phyloP scores from a whole-genome alignment of 2,329 filamentous ascomycete genomes.

The Trichoderma sp. region DNA sequence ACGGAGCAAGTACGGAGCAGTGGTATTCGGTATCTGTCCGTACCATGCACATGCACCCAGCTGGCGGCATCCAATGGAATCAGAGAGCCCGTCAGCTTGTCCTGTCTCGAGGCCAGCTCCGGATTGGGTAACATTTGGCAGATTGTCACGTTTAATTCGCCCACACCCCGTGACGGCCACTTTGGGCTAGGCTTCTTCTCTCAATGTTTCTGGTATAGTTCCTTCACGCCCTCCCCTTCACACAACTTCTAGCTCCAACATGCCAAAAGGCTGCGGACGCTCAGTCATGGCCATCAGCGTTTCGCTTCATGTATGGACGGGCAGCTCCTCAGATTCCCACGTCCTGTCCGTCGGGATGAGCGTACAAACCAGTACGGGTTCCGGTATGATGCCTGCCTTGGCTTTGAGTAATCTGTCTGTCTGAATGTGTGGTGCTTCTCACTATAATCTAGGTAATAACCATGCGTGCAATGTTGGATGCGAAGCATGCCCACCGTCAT shows the following conservation, averaged over 20 bases:
- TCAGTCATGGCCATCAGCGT: not conserved
- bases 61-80: not conserved
- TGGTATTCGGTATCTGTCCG: not conserved
- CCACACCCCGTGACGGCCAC: not conserved
- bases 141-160: not conserved
- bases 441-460: not conserved
- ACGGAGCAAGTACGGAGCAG: not conserved
- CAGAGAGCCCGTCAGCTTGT: not conserved
- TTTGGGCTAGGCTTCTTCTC: constrained; percentile 16
- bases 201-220: not conserved
- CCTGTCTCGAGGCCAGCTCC: not conserved
- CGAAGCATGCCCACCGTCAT: not conserved
- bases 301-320: not conserved
- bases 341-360: not conserved
- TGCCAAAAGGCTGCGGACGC: not conserved
- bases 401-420: not conserved
- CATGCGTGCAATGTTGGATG: not conserved
- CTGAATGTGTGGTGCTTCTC: not conserved
- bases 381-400: not conserved
- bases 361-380: not conserved
- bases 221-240: not conserved
- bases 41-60: not conserved
- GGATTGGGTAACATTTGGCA: constrained; percentile 3
- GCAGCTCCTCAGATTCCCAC: not conserved
- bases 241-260: not conserved